Percentiles rank a stretch among this genome's conserved stretches.
phyloP scores from a whole-genome alignment of 495 filamentous ascomycete species.

The Annulohypoxylon maeteangense region DNA sequence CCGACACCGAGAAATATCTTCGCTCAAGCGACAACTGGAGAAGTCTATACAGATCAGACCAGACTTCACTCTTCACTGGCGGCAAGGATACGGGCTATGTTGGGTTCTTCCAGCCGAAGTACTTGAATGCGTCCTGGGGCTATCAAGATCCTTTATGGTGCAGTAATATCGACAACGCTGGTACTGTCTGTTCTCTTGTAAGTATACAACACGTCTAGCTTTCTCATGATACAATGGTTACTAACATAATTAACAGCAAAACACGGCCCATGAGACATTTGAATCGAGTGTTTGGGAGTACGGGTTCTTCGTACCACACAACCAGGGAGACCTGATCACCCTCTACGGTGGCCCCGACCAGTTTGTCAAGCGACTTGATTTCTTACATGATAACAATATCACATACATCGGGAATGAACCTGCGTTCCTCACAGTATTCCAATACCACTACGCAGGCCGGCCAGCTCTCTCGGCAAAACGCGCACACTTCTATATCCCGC shows the following conservation, averaged over 20 bases:
- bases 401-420: conserved; percentile 81
- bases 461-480: conserved; percentile 62
- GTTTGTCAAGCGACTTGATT: conserved; percentile 72
- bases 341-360: conserved; percentile 67
- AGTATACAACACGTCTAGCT: neutral
- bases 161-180: conserved; percentile 60
- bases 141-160: conserved; percentile 77
- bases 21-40: conserved; percentile 72
- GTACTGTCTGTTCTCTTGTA: conserved; percentile 66
- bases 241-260: conserved; percentile 47
- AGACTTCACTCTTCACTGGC: conserved; percentile 66
- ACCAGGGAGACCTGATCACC: conserved; percentile 70
- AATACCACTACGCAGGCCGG: conserved; percentile 76
- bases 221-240: neutral
- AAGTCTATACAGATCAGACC: conserved; percentile 72
- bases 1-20: conserved; percentile 70
- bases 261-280: conserved; percentile 72
- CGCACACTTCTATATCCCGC: conserved; percentile 73
- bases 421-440: conserved; percentile 73
- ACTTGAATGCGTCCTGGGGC: conserved; percentile 72
- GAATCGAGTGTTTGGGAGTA: conserved; percentile 80
- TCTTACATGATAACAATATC: conserved; percentile 71
- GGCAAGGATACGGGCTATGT: conserved; percentile 70
- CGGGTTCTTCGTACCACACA: conserved; percentile 77
- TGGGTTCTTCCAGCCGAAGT: conserved; percentile 76